Base-by-base conservation (phyloP, 345 rosid species). In the Hypericum androsaemum region DNA sequence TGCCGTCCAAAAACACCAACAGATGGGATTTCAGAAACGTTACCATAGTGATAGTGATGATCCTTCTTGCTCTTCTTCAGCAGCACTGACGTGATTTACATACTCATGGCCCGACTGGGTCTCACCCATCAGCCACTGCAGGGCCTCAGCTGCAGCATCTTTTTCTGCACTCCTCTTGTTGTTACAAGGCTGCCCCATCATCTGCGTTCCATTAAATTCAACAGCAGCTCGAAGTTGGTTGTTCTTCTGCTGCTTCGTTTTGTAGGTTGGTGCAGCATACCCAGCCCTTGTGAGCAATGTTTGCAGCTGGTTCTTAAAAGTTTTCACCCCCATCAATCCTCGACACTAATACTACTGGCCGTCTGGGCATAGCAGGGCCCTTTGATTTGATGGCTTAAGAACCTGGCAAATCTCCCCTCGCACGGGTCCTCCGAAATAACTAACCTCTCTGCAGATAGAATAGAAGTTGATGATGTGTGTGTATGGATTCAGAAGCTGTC, bases 81-180 rank as follows among this genome's bases (percentile, higher is more conserved):
- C 65, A 80, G 43, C 56, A 75, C 71, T 7, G 95, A 79, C 87
- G 56, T 80, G 81, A 57, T 69, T 71, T 59, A 80, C 52, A 55
- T 63, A 67, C 37, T 79, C 84, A 48, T 61, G 72, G 49, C 76
- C 74, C 7, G 74, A 68, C 60, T 59, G 70, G 14, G 72, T 58
- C 50, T 75, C 78, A 41, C 82, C 77, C 81, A 71, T 73, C 64
- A 90, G 70, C 87, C 84, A 84, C 71, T 69, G 80, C 62, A 90
- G 71, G 65, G 96, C 95, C 72, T 84, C 88, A 12, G 95, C 87
- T 12, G 95, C 96, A 10, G 96, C 98, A 66, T 90, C 98, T 57
- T 90, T 90, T 79, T 90, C 98, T 0, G 96, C 96, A 53, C 71
- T 76, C 68, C 84, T 90, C 80, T 90, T 90, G 77, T 79, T 84